These are phyloP conservation scores for Mycogone perniciosa DNA, from an alignment of 2,329 filamentous ascomycete genomes.

Conservation along the genomic window DNA sequence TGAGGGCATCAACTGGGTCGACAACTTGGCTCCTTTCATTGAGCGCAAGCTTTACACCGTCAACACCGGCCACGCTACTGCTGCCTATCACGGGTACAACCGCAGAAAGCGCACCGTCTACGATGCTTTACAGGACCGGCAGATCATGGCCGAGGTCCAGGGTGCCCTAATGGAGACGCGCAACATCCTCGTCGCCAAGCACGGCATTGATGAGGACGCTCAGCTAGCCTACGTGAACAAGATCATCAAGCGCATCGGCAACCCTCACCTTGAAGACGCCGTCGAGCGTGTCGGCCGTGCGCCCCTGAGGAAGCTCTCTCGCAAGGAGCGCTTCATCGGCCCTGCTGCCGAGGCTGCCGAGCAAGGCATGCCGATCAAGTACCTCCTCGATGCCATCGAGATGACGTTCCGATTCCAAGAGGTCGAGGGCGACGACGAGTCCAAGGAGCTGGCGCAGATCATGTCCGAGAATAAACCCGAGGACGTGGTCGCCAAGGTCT, in stretches of 20 bases:
- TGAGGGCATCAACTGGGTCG: slow-evolving; percentile 86
- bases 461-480: slow-evolving; percentile 68
- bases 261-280: slow-evolving; percentile 85
- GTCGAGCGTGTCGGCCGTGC: slow-evolving; percentile 94
- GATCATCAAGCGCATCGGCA: slow-evolving; percentile 89
- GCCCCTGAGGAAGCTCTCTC: slow-evolving; percentile 85
- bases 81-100: slow-evolving; percentile 90
- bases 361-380: slow-evolving; percentile 63
- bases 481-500: slow-evolving; percentile 73
- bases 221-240: slow-evolving; percentile 85
- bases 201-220: slow-evolving; percentile 66
- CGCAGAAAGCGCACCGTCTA: slow-evolving; percentile 81
- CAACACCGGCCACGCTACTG: slow-evolving; percentile 95
- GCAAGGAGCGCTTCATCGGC: slow-evolving; percentile 93
- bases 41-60: slow-evolving; percentile 99
- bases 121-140: slow-evolving; percentile 74
- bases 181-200: slow-evolving; percentile 77
- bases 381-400: slow-evolving; percentile 76
- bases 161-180: slow-evolving; percentile 81
- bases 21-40: slow-evolving; percentile 87
- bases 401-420: slow-evolving; percentile 95
- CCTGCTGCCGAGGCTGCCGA: slow-evolving; percentile 87
- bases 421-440: slow-evolving; percentile 87
- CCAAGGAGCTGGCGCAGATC: slow-evolving; percentile 74
- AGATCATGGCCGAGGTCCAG: slow-evolving; percentile 74